Conservation (phyloP, 495 filamentous ascomycete genomes). For the Penicillium malachiteum region DNA sequence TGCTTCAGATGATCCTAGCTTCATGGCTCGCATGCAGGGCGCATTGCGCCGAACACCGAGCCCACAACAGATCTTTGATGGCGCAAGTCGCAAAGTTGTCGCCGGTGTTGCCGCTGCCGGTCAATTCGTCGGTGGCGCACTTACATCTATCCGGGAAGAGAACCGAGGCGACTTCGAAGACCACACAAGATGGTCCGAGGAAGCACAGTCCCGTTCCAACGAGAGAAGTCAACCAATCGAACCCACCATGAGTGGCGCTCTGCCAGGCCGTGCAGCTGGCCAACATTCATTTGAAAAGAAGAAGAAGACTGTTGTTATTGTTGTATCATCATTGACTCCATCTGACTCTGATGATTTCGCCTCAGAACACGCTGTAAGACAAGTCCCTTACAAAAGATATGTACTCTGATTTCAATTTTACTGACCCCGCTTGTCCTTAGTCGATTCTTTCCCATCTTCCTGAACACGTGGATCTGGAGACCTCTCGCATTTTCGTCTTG, state of each 20-base stretch:
- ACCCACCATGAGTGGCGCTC: slow-evolving; percentile 32
- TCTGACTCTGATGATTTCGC: slow-evolving; percentile 61
- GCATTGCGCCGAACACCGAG: slow-evolving; percentile 85
- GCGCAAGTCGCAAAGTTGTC: slow-evolving; percentile 69
- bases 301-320: slow-evolving; percentile 81
- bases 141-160: slow-evolving; percentile 83
- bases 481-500: slow-evolving; percentile 74
- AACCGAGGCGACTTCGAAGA: slow-evolving; percentile 77
- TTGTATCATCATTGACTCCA: slow-evolving; percentile 68
- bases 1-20: slow-evolving; percentile 53
- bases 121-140: slow-evolving; percentile 69
- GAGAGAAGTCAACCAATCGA: slow-evolving; percentile 27
- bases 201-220: slow-evolving; percentile 55
- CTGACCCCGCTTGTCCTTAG: slow-evolving; percentile 44
- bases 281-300: slow-evolving; percentile 36
- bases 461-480: slow-evolving; percentile 63
- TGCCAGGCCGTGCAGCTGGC: slow-evolving; percentile 22
- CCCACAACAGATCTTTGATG: slow-evolving; percentile 83
- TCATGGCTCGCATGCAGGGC: slow-evolving; percentile 76
- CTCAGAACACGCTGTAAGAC: slow-evolving; percentile 75
- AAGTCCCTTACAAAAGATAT: not conserved
- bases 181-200: slow-evolving; percentile 81
- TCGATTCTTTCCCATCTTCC: slow-evolving; percentile 89
- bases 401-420: not conserved
- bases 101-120: slow-evolving; percentile 85